A percentile compares a stretch with the other conserved stretches of the same genome.
These are phyloP conservation scores for Aspergillus caelatus DNA, from an alignment of 2,329 filamentous ascomycete species.

Conservation along the genomic window DNA sequence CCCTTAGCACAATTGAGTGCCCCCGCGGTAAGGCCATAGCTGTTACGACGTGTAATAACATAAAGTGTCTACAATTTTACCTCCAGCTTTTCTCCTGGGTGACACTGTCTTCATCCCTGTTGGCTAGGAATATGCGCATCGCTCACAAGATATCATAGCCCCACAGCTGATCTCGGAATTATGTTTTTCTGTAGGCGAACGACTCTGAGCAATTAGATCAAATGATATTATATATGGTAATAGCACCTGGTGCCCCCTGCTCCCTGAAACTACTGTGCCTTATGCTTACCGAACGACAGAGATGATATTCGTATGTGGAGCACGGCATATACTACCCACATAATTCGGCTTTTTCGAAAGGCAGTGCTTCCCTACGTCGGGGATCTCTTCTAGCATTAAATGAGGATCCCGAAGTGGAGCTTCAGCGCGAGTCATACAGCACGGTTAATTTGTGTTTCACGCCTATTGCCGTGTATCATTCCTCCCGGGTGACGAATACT, in stretches of 20 bases:
- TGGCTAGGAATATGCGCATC: neutral
- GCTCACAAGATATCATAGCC: neutral
- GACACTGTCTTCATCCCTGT: neutral
- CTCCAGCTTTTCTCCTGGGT: neutral
- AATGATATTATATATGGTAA: too few relatives aligned
- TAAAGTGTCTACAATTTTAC: neutral
- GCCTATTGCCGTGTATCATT: neutral
- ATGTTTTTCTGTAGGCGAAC: too few relatives aligned
- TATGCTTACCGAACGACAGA: too few relatives aligned
- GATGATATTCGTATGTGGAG: neutral
- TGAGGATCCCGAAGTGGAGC: neutral
- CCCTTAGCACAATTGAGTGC: neutral
- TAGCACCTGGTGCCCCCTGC: too few relatives aligned
- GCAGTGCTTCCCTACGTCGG: neutral
- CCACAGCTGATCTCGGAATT: neutral
- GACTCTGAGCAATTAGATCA: too few relatives aligned
- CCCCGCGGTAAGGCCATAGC: too few relatives aligned
- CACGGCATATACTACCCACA: neutral
- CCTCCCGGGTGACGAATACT: neutral
- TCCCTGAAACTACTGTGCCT: too few relatives aligned
- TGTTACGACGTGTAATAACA: neutral
- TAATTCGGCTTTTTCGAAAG: neutral
- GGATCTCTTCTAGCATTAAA: neutral
- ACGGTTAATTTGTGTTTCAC: neutral
- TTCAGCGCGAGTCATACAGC: neutral